These are phyloP conservation scores for Macadamia integrifolia DNA, from an alignment of 164 flowering plant genomes.

Conservation along the genomic window DNA sequence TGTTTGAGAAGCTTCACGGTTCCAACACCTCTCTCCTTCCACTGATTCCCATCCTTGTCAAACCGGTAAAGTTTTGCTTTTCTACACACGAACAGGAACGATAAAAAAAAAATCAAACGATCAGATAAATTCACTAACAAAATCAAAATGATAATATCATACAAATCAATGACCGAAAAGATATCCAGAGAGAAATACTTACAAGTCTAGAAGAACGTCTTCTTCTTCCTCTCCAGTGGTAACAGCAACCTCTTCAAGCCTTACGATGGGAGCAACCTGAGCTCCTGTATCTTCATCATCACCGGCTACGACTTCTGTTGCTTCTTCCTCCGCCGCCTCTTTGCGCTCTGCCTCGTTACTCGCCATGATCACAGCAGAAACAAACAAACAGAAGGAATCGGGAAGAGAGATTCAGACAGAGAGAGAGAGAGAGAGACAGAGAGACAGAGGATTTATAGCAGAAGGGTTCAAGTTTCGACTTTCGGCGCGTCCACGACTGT, in stretches of 20 bases:
- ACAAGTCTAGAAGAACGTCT: constrained; percentile 58
- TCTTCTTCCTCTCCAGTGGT: constrained; percentile 84
- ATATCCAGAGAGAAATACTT: constrained; percentile 1
- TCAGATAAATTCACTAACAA: background rate
- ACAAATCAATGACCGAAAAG: background rate
- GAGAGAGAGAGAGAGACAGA: background rate
- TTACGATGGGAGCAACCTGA: constrained; percentile 77
- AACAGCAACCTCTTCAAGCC: constrained; percentile 78
- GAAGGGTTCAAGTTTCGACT: background rate
- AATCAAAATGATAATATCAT: background rate
- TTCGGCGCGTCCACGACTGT: background rate
- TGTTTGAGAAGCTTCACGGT: constrained; percentile 37
- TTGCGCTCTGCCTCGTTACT: constrained; percentile 41
- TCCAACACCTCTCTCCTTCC: constrained; percentile 46
- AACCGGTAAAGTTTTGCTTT: constrained; percentile 41
- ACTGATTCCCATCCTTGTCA: constrained; percentile 35
- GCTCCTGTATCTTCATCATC: constrained; percentile 91
- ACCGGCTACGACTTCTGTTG: constrained; percentile 28
- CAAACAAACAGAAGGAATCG: background rate
- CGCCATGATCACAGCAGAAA: constrained; percentile 25
- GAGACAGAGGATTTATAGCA: background rate
- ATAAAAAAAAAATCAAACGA: background rate
- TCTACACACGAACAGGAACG: constrained; percentile 7
- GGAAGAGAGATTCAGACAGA: too few species aligned
- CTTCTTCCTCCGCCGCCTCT: constrained; percentile 31